A percentile compares a stretch with the other conserved stretches of the same genome.
These are phyloP conservation scores for Clonostachys rosea DNA, from an alignment of 2,329 filamentous ascomycete genomes.

Conservation along the genomic window DNA sequence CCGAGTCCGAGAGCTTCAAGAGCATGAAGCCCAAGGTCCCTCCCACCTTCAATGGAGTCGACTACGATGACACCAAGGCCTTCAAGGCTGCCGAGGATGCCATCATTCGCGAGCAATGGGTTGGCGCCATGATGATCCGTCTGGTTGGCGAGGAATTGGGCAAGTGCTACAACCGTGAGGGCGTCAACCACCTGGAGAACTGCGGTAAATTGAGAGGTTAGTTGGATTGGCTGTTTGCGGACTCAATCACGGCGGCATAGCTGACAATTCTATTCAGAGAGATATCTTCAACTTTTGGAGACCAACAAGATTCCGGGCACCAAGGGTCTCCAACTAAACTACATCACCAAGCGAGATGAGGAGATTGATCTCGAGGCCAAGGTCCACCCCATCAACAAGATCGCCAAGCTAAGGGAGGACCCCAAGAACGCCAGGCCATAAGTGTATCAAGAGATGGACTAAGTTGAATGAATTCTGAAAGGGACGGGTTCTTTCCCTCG, in stretches of 20 bases:
- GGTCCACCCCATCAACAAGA: constrained; percentile 31
- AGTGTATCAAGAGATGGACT: neutral
- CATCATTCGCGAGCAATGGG: constrained; percentile 83
- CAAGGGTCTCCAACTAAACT: constrained; percentile 76
- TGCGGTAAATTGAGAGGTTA: constrained; percentile 77
- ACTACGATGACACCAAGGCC: constrained; percentile 77
- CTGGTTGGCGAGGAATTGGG: constrained; percentile 77
- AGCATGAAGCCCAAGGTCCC: constrained; percentile 79
- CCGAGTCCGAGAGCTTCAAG: constrained; percentile 77
- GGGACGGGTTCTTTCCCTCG: too few species aligned
- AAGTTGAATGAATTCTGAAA: too few species aligned
- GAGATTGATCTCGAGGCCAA: constrained; percentile 28
- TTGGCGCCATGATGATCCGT: constrained; percentile 83
- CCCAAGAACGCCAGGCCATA: constrained; percentile 1
- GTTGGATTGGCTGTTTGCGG: constrained; percentile 21
- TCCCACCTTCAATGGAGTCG: constrained; percentile 80
- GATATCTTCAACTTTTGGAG: constrained; percentile 74
- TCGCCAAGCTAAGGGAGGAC: constrained; percentile 28
- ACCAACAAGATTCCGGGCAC: constrained; percentile 75
- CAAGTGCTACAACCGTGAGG: constrained; percentile 81
- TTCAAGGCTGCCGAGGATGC: constrained; percentile 81
- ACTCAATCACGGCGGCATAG: neutral
- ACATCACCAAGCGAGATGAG: constrained; percentile 49
- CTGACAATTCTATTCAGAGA: constrained; percentile 44
- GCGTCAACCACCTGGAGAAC: constrained; percentile 85